Evolutionary conservation across 2,329 filamentous ascomycete species (phyloP).

Genomic region (Diplodia mutila): DNA sequence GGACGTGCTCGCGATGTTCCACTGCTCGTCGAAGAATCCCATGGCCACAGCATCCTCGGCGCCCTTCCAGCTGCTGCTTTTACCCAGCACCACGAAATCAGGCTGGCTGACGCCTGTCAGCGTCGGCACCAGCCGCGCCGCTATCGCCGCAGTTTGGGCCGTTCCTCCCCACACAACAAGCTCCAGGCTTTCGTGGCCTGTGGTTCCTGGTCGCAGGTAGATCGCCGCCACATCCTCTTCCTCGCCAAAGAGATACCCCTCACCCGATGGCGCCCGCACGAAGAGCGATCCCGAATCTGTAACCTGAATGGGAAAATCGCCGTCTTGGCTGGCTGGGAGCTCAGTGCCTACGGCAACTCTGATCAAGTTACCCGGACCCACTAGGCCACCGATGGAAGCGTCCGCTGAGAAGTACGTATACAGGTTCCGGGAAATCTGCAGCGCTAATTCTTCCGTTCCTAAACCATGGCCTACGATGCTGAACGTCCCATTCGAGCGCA

Average conservation of each 20-base stretch:
- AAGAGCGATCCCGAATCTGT: conserved; percentile 9
- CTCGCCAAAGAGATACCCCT: conserved; percentile 35
- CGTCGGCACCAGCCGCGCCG: conserved; percentile 58
- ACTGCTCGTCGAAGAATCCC: conserved; percentile 60
- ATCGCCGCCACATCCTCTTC: conserved; percentile 52
- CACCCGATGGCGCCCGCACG: conserved; percentile 25
- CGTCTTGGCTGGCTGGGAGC: conserved; percentile 30
- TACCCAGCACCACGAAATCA: conserved; percentile 58
- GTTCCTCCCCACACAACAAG: conserved; percentile 61
- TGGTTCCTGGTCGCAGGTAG: conserved; percentile 52
- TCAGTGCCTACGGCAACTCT: conserved; percentile 39
- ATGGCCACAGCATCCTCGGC: conserved; percentile 57
- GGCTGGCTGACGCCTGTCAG: conserved; percentile 62
- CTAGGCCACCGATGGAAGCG: conserved; percentile 42
- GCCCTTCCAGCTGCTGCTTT: conserved; percentile 55
- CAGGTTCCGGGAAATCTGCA: conserved; percentile 61
- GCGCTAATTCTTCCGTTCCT: conserved; percentile 45
- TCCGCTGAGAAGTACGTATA: conserved; percentile 63
- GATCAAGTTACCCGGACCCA: conserved; percentile 51
- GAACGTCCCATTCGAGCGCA: conserved; percentile 53
- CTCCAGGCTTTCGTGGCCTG: conserved; percentile 51
- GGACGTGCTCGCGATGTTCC: conserved; percentile 55
- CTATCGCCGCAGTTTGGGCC: conserved; percentile 51
- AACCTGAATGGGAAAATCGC: conserved; percentile 39
- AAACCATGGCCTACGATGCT: conserved; percentile 44